Evolutionary conservation across 495 filamentous ascomycete species (phyloP).

Genomic region (Aspergillus sclerotioniger): DNA sequence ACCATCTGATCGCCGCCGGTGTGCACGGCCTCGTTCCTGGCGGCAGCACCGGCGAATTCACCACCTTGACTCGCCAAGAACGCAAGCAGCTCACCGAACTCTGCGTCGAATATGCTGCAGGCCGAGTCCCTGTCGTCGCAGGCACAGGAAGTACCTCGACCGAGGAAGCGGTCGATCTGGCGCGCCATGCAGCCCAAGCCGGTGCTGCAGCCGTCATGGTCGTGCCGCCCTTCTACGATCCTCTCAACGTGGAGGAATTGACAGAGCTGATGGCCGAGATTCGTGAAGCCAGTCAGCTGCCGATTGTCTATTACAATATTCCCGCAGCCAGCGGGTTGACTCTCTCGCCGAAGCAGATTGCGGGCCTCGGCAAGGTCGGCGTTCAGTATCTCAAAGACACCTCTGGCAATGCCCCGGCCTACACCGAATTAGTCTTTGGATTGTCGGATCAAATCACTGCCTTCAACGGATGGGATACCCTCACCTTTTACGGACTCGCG

Average conservation of each 20-base stretch:
- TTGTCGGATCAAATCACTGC: conserved; percentile 31
- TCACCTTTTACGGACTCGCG: conserved; percentile 38
- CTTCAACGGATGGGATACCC: conserved; percentile 39
- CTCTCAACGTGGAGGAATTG: conserved; percentile 29
- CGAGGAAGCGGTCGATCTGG: conserved; percentile 34
- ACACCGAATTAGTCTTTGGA: conserved; percentile 33
- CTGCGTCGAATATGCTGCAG: conserved; percentile 33
- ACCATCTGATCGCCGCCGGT: conserved; percentile 32
- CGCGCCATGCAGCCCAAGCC: conserved; percentile 28
- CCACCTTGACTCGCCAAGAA: conserved; percentile 27
- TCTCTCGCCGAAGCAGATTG: conserved; percentile 27
- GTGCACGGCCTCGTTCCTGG: conserved; percentile 41
- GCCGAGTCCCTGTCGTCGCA: conserved; percentile 34
- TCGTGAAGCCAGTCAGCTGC: conserved; percentile 23
- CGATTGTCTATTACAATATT: conserved; percentile 40
- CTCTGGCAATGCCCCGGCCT: conserved; percentile 35
- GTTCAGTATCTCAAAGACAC: conserved; percentile 41
- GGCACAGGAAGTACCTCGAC: conserved; percentile 32
- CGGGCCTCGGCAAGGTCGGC: conserved; percentile 27
- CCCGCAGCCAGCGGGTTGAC: conserved; percentile 29
- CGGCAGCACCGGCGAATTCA: conserved; percentile 43
- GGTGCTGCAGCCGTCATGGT: conserved; percentile 38
- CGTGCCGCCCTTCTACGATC: conserved; percentile 41
- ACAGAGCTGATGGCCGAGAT: conserved; percentile 33
- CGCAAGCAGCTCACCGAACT: conserved; percentile 41